phyloP scores from a whole-genome alignment of 192 early-diverging fungal species.

The Coemansia sp. region DNA sequence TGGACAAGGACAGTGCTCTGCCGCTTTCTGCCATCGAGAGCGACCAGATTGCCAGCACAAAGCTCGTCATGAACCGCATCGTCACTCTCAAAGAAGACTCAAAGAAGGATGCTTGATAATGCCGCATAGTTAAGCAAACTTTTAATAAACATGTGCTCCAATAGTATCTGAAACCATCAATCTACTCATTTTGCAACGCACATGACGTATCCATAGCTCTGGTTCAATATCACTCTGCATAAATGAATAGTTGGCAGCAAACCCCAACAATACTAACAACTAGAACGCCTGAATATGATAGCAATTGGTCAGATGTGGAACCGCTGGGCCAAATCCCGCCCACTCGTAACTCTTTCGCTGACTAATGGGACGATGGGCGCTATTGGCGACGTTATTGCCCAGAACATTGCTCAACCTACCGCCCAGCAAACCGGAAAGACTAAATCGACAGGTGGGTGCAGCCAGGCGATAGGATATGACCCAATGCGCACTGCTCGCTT shows the following conservation, averaged over 20 bases:
- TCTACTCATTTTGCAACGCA: background rate
- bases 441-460: background rate
- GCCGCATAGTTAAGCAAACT: background rate
- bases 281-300: background rate
- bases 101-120: constrained; percentile 54
- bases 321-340: constrained; percentile 43
- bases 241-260: too few relatives aligned
- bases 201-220: background rate
- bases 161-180: background rate
- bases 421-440: background rate
- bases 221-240: too few relatives aligned
- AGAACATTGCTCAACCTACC: constrained; percentile 26
- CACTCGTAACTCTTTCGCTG: constrained; percentile 63
- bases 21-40: constrained; percentile 57
- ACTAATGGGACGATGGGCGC: constrained; percentile 65
- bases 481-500: constrained; percentile 56
- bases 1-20: constrained; percentile 86
- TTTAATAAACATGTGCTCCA: background rate
- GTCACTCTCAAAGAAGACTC: constrained; percentile 71
- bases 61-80: constrained; percentile 66
- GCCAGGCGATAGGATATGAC: constrained; percentile 4
- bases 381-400: constrained; percentile 61
- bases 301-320: constrained; percentile 16
- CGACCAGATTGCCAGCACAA: constrained; percentile 59
- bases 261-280: background rate